Conservation (phyloP, 108 stramenopile genomes). For the Nannochloropsis gaditana region DNA sequence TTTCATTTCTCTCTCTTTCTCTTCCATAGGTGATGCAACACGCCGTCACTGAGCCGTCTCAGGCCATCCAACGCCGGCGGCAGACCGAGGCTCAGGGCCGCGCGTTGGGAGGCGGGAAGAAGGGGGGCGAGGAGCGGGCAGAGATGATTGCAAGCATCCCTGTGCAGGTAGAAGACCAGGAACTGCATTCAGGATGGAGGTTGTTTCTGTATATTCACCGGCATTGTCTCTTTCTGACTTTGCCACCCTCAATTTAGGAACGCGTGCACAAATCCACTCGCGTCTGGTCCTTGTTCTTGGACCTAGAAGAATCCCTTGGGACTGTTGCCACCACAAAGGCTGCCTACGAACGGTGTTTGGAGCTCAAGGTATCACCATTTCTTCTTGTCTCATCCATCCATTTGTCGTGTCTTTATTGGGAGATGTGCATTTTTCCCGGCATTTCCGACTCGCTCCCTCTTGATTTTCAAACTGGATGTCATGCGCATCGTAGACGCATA, state of each 20-base stretch:
- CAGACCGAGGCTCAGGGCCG: neutral
- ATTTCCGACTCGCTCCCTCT: neutral
- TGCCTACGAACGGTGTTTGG: constrained; percentile 82
- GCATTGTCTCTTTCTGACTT: neutral
- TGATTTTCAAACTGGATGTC: neutral
- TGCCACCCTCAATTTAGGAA: constrained; percentile 31
- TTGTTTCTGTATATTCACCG: neutral
- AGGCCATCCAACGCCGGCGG: constrained; percentile 49
- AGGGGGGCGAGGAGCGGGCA: neutral
- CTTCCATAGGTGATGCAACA: constrained; percentile 25
- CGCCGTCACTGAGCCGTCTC: constrained; percentile 46
- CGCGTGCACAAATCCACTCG: constrained; percentile 37
- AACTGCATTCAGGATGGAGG: neutral
- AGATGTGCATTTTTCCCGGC: neutral
- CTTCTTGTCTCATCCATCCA: neutral
- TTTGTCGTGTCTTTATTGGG: neutral
- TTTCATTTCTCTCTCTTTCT: neutral
- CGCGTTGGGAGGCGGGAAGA: neutral
- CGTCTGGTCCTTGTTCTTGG: constrained; percentile 87
- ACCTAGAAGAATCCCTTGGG: constrained; percentile 93
- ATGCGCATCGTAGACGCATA: neutral
- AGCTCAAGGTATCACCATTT: constrained; percentile 45
- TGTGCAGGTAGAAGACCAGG: neutral
- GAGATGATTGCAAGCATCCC: neutral
- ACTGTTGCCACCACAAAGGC: constrained; percentile 84